Base-by-base conservation (phyloP, 306 rosid species). In the Pterocarpus macrocarpus region DNA sequence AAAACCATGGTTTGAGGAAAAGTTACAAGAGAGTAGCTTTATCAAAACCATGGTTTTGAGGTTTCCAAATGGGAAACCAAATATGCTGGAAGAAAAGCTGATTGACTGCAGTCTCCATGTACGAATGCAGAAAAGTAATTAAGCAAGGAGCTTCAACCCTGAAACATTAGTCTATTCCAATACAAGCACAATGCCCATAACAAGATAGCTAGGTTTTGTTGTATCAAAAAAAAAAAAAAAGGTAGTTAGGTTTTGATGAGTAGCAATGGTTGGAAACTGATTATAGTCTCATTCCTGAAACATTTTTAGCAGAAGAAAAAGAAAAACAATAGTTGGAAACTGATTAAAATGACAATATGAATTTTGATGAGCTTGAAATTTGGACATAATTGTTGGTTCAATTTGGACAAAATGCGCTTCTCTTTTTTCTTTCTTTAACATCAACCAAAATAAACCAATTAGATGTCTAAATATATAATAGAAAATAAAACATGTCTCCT, bases 311-410 rank as follows among this genome's bases (percentile, higher is more conserved):
- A 22, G 28, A 22, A 22, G 10, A 5, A 43, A 5, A 7, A 41
- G 45, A 41, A 41, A 6, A 41, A 7, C 5, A 41, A 41, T 41
- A 45, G 55, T 69, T 30, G 12, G 28, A 50, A 70, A 35, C 36
- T 16, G 49, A 44, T 52, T 71, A 71, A 49, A 71, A n/a, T 35
- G 64, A 72, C 45, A 34, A 36, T 10, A 53, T 13, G 49, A 5
- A 7, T 72, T 53, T 72, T 70, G 44, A 50, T 49, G 62, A 70
- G 30, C 32, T 50, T 72, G 64, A 71, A 36, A 4, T 53, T 71
- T 71, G 49, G 5, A 3, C 36, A 8, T 67, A 36, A 35, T 64
- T 32, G 56, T 67, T 17, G 12, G 55, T 22, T 67, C 34, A 43
- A 5, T 38, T 5, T 47, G 53, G 1, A 47, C 1, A 47, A 11